Evolutionary conservation across 108 stramenopile species (phyloP).

Genomic region (Nitzschia putrida): DNA sequence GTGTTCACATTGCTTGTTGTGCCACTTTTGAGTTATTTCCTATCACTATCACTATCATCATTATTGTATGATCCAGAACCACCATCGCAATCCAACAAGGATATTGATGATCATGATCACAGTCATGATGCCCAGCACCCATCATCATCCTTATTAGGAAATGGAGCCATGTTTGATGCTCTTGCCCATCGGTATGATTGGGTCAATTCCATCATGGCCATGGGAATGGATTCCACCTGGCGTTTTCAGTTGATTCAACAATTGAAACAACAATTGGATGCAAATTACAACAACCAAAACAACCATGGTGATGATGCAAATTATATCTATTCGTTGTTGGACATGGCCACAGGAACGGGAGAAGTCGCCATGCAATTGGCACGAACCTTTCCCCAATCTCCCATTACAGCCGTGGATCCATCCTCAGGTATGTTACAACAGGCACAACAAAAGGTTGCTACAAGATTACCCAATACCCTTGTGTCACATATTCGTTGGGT

Average conservation of each 20-base stretch:
- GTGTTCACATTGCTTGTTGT: too few relatives aligned
- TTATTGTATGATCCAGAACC: too few relatives aligned
- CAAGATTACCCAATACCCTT: conserved; percentile 39
- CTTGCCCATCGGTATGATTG: conserved; percentile 78
- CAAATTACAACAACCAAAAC: too few relatives aligned
- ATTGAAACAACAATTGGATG: conserved; percentile 5
- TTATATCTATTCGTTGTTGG: conserved; percentile 38
- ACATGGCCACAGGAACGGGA: conserved; percentile 90
- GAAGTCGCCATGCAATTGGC: conserved; percentile 90
- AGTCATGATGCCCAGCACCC: too few relatives aligned
- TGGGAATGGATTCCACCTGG: conserved; percentile 88
- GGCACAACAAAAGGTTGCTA: conserved; percentile 67
- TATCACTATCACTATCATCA: too few relatives aligned
- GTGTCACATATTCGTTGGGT: conserved; percentile 45
- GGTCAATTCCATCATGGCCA: conserved; percentile 83
- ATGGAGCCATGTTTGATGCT: conserved; percentile 80
- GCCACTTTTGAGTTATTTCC: too few relatives aligned
- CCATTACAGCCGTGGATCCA: conserved; percentile 83
- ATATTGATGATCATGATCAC: too few relatives aligned
- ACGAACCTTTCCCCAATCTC: conserved; percentile 27
- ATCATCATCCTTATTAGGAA: conserved; percentile 41
- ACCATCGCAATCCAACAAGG: too few relatives aligned
- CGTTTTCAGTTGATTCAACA: conserved; percentile 52
- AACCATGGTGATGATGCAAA: too few relatives aligned
- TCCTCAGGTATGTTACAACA: conserved; percentile 84